phyloP scores from a whole-genome alignment of 2,329 filamentous ascomycete species.

The Phyllosticta capitalensis region DNA sequence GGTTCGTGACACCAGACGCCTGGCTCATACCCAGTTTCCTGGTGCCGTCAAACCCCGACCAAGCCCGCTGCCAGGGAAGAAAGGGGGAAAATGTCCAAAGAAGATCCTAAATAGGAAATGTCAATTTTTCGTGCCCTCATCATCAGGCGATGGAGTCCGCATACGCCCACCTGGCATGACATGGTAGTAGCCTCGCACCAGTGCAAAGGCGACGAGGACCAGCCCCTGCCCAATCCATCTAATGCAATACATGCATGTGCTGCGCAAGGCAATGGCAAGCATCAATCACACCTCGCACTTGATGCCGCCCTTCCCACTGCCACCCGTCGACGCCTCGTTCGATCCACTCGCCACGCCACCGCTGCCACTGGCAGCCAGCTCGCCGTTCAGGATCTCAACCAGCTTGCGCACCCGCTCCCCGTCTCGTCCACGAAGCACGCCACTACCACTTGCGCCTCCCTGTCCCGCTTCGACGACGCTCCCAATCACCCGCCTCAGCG shows the following conservation, averaged over 20 bases:
- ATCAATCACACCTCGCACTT: conserved; percentile 2
- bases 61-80: not conserved
- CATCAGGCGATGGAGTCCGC: not conserved
- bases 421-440: conserved; percentile 20
- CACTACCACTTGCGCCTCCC: not conserved
- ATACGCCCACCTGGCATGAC: not conserved
- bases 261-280: too few species aligned
- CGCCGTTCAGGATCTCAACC: conserved; percentile 29
- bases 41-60: not conserved
- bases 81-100: not conserved
- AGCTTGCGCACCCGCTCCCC: conserved; percentile 29
- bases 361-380: conserved; percentile 14
- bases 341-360: not conserved
- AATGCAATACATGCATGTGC: not conserved
- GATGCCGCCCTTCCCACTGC: not conserved
- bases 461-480: not conserved
- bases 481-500: not conserved
- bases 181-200: not conserved
- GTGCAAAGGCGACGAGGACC: not conserved
- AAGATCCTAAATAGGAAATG: not conserved
- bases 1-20: not conserved
- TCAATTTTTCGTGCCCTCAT: not conserved
- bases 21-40: not conserved
- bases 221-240: not conserved
- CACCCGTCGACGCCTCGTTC: not conserved